A percentile compares a stretch with the other conserved stretches of the same genome.
These are phyloP conservation scores for Fusarium stilboides DNA, from an alignment of 2,329 filamentous ascomycete species.

Conservation along the genomic window DNA sequence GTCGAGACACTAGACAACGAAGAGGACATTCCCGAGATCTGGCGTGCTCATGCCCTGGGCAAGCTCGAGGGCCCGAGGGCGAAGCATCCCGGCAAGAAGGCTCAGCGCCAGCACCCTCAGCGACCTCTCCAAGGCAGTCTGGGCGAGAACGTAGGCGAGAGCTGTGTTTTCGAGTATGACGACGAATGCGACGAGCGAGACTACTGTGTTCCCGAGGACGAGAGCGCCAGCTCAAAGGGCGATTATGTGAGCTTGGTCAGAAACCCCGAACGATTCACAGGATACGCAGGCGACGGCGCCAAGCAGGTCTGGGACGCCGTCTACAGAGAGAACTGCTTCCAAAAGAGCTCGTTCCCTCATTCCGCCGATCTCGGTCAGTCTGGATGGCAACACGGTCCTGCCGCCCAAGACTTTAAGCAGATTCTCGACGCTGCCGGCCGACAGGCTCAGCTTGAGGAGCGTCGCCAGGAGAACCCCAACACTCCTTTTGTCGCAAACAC, in stretches of 20 bases:
- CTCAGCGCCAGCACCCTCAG: slow-evolving; percentile 78
- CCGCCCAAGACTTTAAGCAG: slow-evolving; percentile 73
- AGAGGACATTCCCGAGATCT: slow-evolving; percentile 91
- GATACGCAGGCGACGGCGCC: slow-evolving; percentile 87
- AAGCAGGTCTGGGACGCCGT: slow-evolving; percentile 97
- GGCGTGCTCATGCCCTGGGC: slow-evolving; percentile 91
- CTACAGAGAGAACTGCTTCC: slow-evolving; percentile 97
- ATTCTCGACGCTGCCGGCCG: slow-evolving; percentile 72
- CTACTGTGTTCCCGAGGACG: slow-evolving; percentile 96
- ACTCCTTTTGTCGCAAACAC: slow-evolving; percentile 74
- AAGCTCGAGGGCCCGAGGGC: slow-evolving; percentile 93
- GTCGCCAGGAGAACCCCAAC: slow-evolving; percentile 61
- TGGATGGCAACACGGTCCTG: slow-evolving; percentile 63
- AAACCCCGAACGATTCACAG: slow-evolving; percentile 96
- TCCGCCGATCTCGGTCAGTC: slow-evolving; percentile 69
- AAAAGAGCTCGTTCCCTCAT: slow-evolving; percentile 74
- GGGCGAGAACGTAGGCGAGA: slow-evolving; percentile 91
- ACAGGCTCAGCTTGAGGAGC: slow-evolving; percentile 73
- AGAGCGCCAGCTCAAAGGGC: slow-evolving; percentile 86
- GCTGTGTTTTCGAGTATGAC: slow-evolving; percentile 96
- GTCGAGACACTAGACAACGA: slow-evolving; percentile 97
- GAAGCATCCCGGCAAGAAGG: slow-evolving; percentile 84
- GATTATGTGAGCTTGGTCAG: slow-evolving; percentile 96
- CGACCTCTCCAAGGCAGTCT: slow-evolving; percentile 85
- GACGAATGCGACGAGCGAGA: slow-evolving; percentile 97